Evolutionary conservation across 1,139 yeast species (phyloP), one percentile per base, ranked within the genome.

Genomic region (Kluyveromyces sp.): DNA sequence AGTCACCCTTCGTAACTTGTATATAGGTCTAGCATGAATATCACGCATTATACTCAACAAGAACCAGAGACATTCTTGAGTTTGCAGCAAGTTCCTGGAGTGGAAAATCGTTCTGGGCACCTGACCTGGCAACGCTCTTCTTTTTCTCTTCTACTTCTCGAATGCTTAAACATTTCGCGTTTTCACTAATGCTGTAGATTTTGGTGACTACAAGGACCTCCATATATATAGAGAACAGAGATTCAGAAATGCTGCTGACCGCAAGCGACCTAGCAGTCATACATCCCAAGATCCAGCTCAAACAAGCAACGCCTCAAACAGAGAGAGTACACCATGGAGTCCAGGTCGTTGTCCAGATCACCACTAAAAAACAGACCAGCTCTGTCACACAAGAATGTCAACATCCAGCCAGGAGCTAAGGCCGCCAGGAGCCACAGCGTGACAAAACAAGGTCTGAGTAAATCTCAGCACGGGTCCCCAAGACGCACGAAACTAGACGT

Each of bases 401-500:
- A 50, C 40, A 26, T 49, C 8, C 48, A 49, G 38, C 25, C 35
- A 15, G 44, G 13, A 30, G 17, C 18, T 36, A 25, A 18, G 7
- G 41, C 20, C 9, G 6, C 25, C 37, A 15, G 45, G 18, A 35
- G 17, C 18, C 39, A 25, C n/a, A 12, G 41, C 20, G 19, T 33
- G 7, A 18, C 36, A 13, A 33, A 33, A 33, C 26, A 15, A 6
- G 19, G 16, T 47, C 11, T 45, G 44, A 18, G 46, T 49, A 39
- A 32, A 26, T 6, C 51, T 51, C 13, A 34, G 39, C 25, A 52
- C 43, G 15, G 35, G 34, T 53, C 55, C 3, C 45, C 47, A 15
- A 52, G 47, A 33, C 44, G 39, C 29, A 48, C 50, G 26, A 50
- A 45, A 29, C 44, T 44, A n/a, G 46, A 46, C 26, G 33, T 49